Percentiles rank a stretch among this genome's conserved stretches.
Conservation (phyloP, 768 basidiomycete genomes). For the Suillus subalutaceus region DNA sequence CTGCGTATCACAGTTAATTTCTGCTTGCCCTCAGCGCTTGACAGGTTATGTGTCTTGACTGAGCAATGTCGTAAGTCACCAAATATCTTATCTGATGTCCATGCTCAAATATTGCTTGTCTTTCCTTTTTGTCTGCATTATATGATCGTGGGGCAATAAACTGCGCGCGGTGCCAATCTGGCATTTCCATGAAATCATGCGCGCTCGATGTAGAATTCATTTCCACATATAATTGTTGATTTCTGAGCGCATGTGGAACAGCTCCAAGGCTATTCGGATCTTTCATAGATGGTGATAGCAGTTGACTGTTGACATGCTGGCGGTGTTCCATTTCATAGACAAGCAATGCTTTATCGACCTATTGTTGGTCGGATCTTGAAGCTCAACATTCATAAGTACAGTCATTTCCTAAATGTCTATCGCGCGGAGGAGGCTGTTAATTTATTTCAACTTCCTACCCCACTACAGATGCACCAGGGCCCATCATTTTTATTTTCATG, state of each 20-base stretch:
- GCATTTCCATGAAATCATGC: not conserved
- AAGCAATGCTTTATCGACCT: not conserved
- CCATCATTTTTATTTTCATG: slow-evolving; percentile 2
- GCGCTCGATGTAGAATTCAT: not conserved
- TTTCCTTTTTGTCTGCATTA: not conserved
- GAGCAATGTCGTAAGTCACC: not conserved
- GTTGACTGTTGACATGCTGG: not conserved
- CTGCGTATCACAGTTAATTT: not conserved
- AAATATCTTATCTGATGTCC: not conserved
- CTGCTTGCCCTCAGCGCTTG: not conserved
- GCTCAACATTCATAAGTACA: not conserved
- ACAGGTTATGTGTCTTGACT: not conserved
- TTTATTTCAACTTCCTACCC: not conserved
- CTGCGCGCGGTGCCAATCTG: not conserved
- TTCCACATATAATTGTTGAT: not conserved
- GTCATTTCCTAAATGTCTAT: not conserved
- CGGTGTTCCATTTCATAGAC: not conserved
- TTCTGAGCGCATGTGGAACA: not conserved
- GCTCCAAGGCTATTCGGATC: slow-evolving; percentile 3
- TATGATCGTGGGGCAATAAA: not conserved
- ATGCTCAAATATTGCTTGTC: not conserved
- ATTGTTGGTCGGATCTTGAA: not conserved
- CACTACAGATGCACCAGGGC: not conserved
- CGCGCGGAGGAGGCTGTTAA: not conserved
- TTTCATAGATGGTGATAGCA: slow-evolving; percentile 4